Evolutionary conservation across 2,329 filamentous ascomycete species (phyloP).

Genomic region (Ilyonectria sp.): DNA sequence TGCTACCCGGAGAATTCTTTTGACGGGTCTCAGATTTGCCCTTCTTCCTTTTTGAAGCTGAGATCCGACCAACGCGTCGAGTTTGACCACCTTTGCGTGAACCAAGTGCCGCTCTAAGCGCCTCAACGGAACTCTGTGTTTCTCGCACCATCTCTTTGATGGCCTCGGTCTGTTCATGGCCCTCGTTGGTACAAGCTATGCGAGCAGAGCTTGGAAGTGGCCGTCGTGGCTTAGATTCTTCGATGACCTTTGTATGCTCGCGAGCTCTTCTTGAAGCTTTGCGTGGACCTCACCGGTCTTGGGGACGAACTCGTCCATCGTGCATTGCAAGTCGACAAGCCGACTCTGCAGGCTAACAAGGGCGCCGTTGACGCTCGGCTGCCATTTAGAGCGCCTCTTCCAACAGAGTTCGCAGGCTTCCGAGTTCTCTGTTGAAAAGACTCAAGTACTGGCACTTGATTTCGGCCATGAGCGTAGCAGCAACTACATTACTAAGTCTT

Average conservation of each 20-base stretch:
- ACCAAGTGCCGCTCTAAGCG: not conserved
- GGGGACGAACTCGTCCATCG: not conserved
- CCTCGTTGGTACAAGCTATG: not conserved
- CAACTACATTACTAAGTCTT: not conserved
- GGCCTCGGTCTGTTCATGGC: not conserved
- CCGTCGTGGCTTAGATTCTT: not conserved
- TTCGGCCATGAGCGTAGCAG: not conserved
- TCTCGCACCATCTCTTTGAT: conserved; percentile 1
- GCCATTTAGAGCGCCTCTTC: not conserved
- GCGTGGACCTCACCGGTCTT: not conserved
- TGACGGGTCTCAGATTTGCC: not conserved
- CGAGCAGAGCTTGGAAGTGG: not conserved
- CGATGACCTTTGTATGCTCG: conserved; percentile 1
- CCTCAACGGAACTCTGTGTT: conserved; percentile 3
- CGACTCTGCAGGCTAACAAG: not conserved
- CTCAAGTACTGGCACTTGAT: not conserved
- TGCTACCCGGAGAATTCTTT: not conserved
- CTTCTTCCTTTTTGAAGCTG: not conserved
- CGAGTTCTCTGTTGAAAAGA: not conserved
- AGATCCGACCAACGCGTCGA: not conserved
- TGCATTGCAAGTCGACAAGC: not conserved
- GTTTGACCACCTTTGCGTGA: not conserved
- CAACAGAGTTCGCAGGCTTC: not conserved
- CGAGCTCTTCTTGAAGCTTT: not conserved
- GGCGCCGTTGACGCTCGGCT: not conserved